Conservation (phyloP, 169 alveolate genomes). For the Plasmodium coatneyi region DNA sequence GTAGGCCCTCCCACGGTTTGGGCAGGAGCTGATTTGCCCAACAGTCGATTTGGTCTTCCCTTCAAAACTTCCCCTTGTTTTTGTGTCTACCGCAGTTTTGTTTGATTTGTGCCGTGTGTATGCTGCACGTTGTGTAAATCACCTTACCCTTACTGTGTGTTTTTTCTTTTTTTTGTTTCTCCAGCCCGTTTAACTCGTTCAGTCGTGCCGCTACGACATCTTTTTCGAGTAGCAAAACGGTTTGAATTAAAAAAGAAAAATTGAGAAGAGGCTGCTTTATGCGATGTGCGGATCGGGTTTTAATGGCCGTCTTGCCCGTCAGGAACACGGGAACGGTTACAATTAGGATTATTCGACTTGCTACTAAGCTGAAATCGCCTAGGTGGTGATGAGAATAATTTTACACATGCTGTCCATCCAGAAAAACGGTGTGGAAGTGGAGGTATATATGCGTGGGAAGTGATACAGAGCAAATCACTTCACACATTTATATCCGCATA, state of each 20-base stretch:
- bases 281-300: not conserved
- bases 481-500: not conserved
- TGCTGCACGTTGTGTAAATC: not conserved
- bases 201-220: not conserved
- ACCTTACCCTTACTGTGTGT: not conserved
- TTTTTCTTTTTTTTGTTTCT: not conserved
- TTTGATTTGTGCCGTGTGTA: not conserved
- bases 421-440: not conserved
- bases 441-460: not conserved
- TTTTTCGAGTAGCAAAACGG: not conserved
- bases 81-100: not conserved
- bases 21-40: not conserved
- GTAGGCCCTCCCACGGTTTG: slow-evolving; percentile 10
- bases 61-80: not conserved
- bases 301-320: not conserved
- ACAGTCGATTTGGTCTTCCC: not conserved
- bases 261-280: not conserved
- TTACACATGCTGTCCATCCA: not conserved
- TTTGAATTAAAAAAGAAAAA: not conserved
- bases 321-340: not conserved
- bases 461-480: not conserved
- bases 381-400: not conserved
- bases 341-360: not conserved
- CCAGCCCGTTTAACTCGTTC: not conserved
- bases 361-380: not conserved